A percentile compares a stretch with the other conserved stretches of the same genome.
Evolutionary conservation across 2,329 filamentous ascomycete species (phyloP).

Genomic region (Tolypocladium tropicale): DNA sequence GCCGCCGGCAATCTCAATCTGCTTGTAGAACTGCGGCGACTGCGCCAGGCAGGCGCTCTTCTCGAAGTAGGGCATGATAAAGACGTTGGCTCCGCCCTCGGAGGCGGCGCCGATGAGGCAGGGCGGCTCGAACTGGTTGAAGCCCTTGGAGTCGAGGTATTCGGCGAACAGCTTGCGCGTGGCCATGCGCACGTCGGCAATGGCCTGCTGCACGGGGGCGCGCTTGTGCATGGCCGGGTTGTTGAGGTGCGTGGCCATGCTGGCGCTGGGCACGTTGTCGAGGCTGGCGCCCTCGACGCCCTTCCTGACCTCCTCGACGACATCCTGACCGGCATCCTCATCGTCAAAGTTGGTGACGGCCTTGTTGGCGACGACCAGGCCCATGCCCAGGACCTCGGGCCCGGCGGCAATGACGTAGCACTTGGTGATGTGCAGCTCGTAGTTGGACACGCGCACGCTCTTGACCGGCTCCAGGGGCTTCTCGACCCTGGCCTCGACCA

Average conservation of each 20-base stretch:
- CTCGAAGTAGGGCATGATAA: constrained; percentile 82
- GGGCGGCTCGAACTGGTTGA: constrained; percentile 80
- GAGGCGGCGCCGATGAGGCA: constrained; percentile 83
- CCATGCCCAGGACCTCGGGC: constrained; percentile 47
- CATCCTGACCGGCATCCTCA: constrained; percentile 31
- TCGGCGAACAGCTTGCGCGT: constrained; percentile 64
- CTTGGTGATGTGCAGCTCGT: constrained; percentile 83
- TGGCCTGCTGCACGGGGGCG: constrained; percentile 82
- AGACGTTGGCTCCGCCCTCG: constrained; percentile 89
- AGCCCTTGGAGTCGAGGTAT: constrained; percentile 65
- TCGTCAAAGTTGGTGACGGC: constrained; percentile 50
- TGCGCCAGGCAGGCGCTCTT: constrained; percentile 72
- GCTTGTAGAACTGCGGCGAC: constrained; percentile 80
- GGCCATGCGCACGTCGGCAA: constrained; percentile 43
- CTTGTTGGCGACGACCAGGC: constrained; percentile 43
- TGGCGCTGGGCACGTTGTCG: constrained; percentile 56
- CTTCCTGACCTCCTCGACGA: constrained; percentile 32
- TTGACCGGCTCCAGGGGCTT: constrained; percentile 81
- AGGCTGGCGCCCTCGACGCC: constrained; percentile 30
- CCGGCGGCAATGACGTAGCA: constrained; percentile 64
- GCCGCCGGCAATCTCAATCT: constrained; percentile 72
- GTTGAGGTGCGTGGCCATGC: constrained; percentile 75
- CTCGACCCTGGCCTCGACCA: constrained; percentile 71
- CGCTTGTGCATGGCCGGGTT: constrained; percentile 91
- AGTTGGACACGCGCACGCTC: constrained; percentile 67